A percentile compares a stretch with the other conserved stretches of the same genome.
These are phyloP conservation scores for Phyllosticta citriasiana DNA, from an alignment of 2,329 filamentous ascomycete genomes.

Conservation along the genomic window DNA sequence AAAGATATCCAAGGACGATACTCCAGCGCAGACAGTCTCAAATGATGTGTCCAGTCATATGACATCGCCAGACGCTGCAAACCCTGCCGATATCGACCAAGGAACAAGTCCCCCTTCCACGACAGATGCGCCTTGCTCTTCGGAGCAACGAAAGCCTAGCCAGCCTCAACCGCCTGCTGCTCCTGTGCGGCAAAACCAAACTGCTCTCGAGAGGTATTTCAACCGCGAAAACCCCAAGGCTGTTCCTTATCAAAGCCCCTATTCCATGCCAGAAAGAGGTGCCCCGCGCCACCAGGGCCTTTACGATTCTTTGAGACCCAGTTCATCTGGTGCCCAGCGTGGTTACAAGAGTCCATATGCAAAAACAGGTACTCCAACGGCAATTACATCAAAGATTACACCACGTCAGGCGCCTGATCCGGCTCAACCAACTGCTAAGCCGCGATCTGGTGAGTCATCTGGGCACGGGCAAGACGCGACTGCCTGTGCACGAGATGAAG, in stretches of 20 bases:
- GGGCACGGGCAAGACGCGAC: not conserved
- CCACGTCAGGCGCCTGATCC: not conserved
- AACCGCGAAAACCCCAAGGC: not conserved
- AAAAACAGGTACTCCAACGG: not conserved
- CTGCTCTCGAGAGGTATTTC: not conserved
- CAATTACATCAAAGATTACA: not conserved
- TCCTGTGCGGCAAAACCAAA: not conserved
- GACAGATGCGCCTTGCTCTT: not conserved
- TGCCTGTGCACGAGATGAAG: no score
- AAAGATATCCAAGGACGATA: slow-evolving; percentile 1
- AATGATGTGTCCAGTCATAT: not conserved
- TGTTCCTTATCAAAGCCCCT: not conserved
- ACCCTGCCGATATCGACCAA: not conserved
- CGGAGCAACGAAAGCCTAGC: not conserved
- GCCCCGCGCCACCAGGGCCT: not conserved
- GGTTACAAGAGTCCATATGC: not conserved
- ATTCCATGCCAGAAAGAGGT: not conserved
- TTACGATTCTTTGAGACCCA: not conserved
- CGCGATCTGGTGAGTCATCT: not conserved
- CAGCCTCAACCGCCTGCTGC: not conserved
- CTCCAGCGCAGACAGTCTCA: not conserved
- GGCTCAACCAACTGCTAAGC: not conserved
- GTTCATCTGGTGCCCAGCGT: no score
- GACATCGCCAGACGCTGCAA: not conserved
- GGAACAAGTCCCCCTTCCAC: not conserved